phyloP scores from a whole-genome alignment of 768 basidiomycete genomes.

The Suillus subalutaceus region DNA sequence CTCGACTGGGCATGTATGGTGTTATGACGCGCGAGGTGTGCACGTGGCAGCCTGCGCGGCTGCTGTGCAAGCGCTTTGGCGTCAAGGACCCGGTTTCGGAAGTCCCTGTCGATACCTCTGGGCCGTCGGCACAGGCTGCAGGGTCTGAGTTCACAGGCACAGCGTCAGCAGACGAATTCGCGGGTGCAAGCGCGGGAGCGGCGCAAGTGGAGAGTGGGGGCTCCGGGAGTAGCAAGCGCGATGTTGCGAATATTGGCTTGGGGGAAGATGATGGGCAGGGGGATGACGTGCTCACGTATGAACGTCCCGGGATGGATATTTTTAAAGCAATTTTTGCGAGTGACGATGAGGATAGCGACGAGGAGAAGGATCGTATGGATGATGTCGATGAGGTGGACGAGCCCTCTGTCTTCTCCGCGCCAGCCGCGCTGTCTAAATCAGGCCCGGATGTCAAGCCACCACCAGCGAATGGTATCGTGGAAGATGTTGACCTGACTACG shows the following conservation, averaged over 20 bases:
- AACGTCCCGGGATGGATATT: conserved; percentile 86
- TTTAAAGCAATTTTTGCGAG: conserved; percentile 99
- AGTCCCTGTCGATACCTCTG: conserved; percentile 35
- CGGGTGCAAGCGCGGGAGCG: neutral
- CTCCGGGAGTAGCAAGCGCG: conserved; percentile 40
- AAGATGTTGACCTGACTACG: conserved; percentile 57
- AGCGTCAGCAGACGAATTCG: conserved; percentile 7
- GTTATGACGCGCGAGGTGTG: conserved; percentile 75
- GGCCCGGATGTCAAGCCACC: conserved; percentile 4
- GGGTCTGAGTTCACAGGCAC: conserved; percentile 13
- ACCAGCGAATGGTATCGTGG: neutral
- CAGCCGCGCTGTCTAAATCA: conserved; percentile 15
- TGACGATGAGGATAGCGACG: conserved; percentile 85
- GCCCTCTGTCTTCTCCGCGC: conserved; percentile 15
- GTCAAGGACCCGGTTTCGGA: conserved; percentile 86
- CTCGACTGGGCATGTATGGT: conserved; percentile 88
- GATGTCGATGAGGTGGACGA: conserved; percentile 12
- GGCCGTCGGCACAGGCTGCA: conserved; percentile 25
- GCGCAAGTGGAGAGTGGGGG: conserved; percentile 1
- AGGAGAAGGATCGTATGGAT: conserved; percentile 47
- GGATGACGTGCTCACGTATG: conserved; percentile 83
- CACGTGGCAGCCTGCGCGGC: conserved; percentile 78
- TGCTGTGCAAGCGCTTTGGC: conserved; percentile 93
- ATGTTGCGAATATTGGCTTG: conserved; percentile 81
- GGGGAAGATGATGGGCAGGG: conserved; percentile 94